Percentiles rank a stretch among this genome's conserved stretches.
Evolutionary conservation across 345 rosid genomes (phyloP).

Genomic region (Angophora floribunda): DNA sequence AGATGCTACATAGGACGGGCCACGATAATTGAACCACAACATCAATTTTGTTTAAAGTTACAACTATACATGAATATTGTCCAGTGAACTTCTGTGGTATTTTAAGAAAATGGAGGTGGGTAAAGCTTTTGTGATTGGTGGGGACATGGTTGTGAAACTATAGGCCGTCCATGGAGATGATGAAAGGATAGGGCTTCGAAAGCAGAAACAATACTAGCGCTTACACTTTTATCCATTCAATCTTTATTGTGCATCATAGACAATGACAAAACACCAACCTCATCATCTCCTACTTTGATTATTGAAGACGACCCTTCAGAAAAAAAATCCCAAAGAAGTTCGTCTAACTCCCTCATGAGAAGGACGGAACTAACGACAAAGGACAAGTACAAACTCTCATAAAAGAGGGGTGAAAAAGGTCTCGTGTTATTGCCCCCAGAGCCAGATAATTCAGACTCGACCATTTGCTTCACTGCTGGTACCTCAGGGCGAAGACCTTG

Average conservation of each 20-base stretch:
- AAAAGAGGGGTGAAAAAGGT: background rate
- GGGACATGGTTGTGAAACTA: background rate
- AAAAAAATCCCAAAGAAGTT: background rate
- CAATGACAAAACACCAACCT: background rate
- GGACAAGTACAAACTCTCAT: background rate
- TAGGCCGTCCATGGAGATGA: background rate
- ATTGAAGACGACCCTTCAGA: background rate
- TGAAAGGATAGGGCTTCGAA: background rate
- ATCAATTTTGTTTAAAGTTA: too few relatives aligned
- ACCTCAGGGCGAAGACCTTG: constrained; percentile 43
- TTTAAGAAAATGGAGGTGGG: background rate
- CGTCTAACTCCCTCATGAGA: background rate
- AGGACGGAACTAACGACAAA: background rate
- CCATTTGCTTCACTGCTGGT: background rate
- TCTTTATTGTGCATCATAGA: background rate
- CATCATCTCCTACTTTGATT: background rate
- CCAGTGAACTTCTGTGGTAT: background rate
- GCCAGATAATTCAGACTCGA: background rate
- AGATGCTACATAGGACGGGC: too few relatives aligned
- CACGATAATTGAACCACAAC: too few relatives aligned
- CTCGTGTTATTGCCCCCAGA: background rate
- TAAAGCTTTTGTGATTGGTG: background rate
- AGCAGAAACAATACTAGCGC: background rate
- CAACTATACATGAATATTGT: background rate
- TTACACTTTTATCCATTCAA: background rate